phyloP scores from a whole-genome alignment of 2,329 filamentous ascomycete genomes.

The Sporothrix brasiliensis region DNA sequence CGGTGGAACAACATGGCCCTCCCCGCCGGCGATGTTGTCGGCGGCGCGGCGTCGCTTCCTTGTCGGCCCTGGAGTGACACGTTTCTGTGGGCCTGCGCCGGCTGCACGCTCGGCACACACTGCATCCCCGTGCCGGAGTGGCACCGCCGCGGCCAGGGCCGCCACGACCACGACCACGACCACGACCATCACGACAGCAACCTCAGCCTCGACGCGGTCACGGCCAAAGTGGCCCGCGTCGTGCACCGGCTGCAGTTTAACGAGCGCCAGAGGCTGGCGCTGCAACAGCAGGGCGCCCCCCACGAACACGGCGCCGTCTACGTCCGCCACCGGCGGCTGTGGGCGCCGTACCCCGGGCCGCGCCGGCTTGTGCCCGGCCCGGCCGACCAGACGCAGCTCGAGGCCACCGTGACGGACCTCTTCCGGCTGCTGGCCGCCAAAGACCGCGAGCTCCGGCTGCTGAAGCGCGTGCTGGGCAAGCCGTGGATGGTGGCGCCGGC shows the following conservation, averaged over 20 bases:
- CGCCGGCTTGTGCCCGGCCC: neutral
- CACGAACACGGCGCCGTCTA: neutral
- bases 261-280: neutral
- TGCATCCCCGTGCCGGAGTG: slow-evolving; percentile 18
- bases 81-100: slow-evolving; percentile 28
- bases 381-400: neutral
- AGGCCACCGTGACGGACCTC: neutral
- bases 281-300: neutral
- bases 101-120: slow-evolving; percentile 26
- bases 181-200: too few relatives aligned
- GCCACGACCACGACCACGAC: neutral
- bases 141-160: neutral
- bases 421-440: slow-evolving; percentile 22
- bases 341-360: neutral
- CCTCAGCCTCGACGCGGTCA: neutral
- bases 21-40: neutral
- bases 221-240: neutral
- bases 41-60: too few relatives aligned
- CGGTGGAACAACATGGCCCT: neutral
- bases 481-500: slow-evolving; percentile 12
- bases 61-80: neutral
- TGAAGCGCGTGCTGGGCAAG: slow-evolving; percentile 17
- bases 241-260: neutral
- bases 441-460: slow-evolving; percentile 1
- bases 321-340: slow-evolving; percentile 7